Evolutionary conservation across 2,329 filamentous ascomycete species (phyloP), one percentile per base, ranked within the genome.

Genomic region (Trichoderma citrinoviride): DNA sequence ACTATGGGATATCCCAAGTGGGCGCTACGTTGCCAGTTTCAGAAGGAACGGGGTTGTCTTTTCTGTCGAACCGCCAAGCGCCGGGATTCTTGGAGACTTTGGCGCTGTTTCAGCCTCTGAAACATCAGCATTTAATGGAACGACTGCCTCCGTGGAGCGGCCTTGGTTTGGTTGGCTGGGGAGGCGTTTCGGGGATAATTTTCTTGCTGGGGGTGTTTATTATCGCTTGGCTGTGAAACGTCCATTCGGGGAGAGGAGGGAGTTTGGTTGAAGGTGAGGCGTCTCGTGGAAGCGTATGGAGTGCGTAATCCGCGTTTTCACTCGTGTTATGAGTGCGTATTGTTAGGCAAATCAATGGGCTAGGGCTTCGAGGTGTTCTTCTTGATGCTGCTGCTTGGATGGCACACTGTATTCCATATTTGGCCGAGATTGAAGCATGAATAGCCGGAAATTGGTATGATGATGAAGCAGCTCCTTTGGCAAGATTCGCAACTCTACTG

Each of bases 1-100:
- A n/a, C 14, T 19, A 25, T 27, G 33, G 8, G 44, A 40, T 43
- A 17, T 14, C 25, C 23, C 47, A 53, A 61, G 58, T 61, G 46
- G 58, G 47, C 58, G 58, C 58, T 52, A 61, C 60, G 60, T 43
- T 62, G 60, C 60, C 40, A 4, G 60, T 62, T 62, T 62, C 60
- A 62, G 49, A 62, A 44, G 49, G 46, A 41, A 41, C 40, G 49
- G 40, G 57, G 40, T n/a, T n/a, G 2, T 7, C 46, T 50, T 27
- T 8, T 37, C 33, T 27, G 33, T 37, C 33, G 33, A 37, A 37
- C 49, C 27, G 23, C 60, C 47, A 62, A 44, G 49, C 60, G 60
- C 60, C 49, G 57, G 57, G 57, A 52, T 37, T 37, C 33, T n/a
- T n/a, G 33, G 12, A 37, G 12, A 14, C 14, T 37, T 41, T 56